phyloP scores from a whole-genome alignment of 768 basidiomycete genomes.

The Scleroderma bovista region DNA sequence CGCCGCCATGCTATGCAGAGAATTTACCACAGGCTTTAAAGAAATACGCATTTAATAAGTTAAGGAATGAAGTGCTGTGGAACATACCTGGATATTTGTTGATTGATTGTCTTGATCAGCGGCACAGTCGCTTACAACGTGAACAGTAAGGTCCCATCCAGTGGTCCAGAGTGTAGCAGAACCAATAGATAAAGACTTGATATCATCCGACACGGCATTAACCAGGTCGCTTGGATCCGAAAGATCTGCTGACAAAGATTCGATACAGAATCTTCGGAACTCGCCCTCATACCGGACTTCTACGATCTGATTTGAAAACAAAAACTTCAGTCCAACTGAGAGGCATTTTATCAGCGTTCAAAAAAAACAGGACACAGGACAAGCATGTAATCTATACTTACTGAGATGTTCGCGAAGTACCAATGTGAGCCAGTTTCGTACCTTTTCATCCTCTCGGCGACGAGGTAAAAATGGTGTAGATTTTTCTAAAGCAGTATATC shows the following conservation, averaged over 20 bases:
- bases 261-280: slow-evolving; percentile 51
- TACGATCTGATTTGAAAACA: slow-evolving; percentile 55
- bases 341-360: slow-evolving; percentile 1
- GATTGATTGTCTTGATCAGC: slow-evolving; percentile 18
- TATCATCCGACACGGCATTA: slow-evolving; percentile 33
- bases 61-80: slow-evolving; percentile 8
- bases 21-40: slow-evolving; percentile 42
- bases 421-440: slow-evolving; percentile 62
- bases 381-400: slow-evolving; percentile 26
- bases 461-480: slow-evolving; percentile 16
- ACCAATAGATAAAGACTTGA: slow-evolving; percentile 43
- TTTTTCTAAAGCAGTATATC: slow-evolving; percentile 8
- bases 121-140: slow-evolving; percentile 30
- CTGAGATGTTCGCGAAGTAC: slow-evolving; percentile 65
- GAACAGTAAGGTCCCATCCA: slow-evolving; percentile 63
- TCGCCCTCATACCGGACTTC: slow-evolving; percentile 61
- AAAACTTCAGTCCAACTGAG: slow-evolving; percentile 67
- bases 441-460: slow-evolving; percentile 27
- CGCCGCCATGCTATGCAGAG: slow-evolving; percentile 36
- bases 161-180: slow-evolving; percentile 50
- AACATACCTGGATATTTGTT: slow-evolving; percentile 21
- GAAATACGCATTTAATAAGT: slow-evolving; percentile 10
- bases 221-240: slow-evolving; percentile 14
- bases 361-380: slow-evolving; percentile 5
- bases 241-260: slow-evolving; percentile 35